A percentile compares a stretch with the other conserved stretches of the same genome.
Evolutionary conservation across 2,329 filamentous ascomycete species (phyloP).

Genomic region (Phoma herbarum): DNA sequence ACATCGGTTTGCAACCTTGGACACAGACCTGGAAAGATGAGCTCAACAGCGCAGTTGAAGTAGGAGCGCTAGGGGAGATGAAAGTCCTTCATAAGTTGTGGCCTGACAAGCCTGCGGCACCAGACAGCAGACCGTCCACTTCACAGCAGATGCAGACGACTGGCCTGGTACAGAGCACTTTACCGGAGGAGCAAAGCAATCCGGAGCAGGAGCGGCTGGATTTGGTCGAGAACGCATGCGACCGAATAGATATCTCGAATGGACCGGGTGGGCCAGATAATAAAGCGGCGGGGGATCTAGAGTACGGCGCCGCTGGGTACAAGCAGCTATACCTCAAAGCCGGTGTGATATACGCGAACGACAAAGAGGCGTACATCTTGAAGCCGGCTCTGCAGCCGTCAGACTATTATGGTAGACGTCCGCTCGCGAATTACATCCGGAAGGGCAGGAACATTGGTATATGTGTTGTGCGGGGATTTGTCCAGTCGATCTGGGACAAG

Average conservation of each 20-base stretch:
- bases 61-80: constrained; percentile 88
- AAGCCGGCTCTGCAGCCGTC: constrained; percentile 88
- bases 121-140: constrained; percentile 54
- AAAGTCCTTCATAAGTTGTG: constrained; percentile 87
- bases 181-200: constrained; percentile 50
- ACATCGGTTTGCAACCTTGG: constrained; percentile 85
- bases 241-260: constrained; percentile 59
- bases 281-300: constrained; percentile 56
- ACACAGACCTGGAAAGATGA: constrained; percentile 94
- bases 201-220: constrained; percentile 56
- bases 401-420: constrained; percentile 81
- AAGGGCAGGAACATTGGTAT: constrained; percentile 85
- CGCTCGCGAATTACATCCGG: constrained; percentile 79
- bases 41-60: constrained; percentile 85
- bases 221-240: constrained; percentile 56
- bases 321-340: constrained; percentile 73
- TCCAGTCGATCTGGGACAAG: constrained; percentile 77
- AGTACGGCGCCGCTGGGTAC: constrained; percentile 56
- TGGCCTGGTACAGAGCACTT: constrained; percentile 43
- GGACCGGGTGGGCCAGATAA: constrained; percentile 58
- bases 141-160: constrained; percentile 44
- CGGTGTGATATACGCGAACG: constrained; percentile 87
- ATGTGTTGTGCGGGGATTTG: constrained; percentile 88
- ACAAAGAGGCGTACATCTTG: constrained; percentile 79
- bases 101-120: constrained; percentile 71